Evolutionary conservation across 2,329 filamentous ascomycete genomes (phyloP).

Genomic region (Beauveria brongniartii): DNA sequence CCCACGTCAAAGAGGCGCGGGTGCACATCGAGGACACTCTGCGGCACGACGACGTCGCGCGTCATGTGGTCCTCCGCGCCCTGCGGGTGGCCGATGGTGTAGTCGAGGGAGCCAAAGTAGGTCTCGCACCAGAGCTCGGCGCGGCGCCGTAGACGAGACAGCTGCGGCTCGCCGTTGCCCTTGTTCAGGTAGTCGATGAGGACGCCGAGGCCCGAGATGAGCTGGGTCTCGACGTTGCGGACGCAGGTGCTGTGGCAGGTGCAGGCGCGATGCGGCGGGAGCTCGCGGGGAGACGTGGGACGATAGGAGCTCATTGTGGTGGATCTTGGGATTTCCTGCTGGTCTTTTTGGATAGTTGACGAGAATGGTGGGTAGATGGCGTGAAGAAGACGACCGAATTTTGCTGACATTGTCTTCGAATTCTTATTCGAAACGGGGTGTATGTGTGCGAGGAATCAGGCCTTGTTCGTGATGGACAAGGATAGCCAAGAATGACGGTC

Average conservation of each 20-base stretch:
- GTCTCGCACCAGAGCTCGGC: conserved; percentile 10
- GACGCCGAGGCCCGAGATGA: conserved; percentile 16
- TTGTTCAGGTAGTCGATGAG: conserved; percentile 22
- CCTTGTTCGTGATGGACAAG: too few relatives aligned
- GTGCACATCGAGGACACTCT: not conserved
- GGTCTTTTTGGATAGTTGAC: too few relatives aligned
- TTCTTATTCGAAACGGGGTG: too few relatives aligned
- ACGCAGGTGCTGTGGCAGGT: not conserved
- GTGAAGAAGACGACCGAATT: too few relatives aligned
- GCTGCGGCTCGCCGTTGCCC: conserved; percentile 12
- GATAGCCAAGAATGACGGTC: too few relatives aligned
- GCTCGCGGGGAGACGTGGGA: too few relatives aligned
- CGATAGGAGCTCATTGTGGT: too few relatives aligned
- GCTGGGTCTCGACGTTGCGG: not conserved
- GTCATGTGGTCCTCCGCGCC: not conserved
- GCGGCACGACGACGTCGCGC: not conserved
- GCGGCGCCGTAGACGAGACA: not conserved
- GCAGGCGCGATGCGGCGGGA: not conserved
- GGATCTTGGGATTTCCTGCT: too few relatives aligned
- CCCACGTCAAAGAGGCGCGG: not conserved
- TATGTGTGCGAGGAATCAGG: too few relatives aligned
- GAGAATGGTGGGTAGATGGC: too few relatives aligned
- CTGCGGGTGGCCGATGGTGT: too few relatives aligned
- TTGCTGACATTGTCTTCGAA: too few relatives aligned
- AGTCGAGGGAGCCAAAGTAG: not conserved